phyloP scores from a whole-genome alignment of 2,329 filamentous ascomycete genomes.

The Colletotrichum gloeosporioides region DNA sequence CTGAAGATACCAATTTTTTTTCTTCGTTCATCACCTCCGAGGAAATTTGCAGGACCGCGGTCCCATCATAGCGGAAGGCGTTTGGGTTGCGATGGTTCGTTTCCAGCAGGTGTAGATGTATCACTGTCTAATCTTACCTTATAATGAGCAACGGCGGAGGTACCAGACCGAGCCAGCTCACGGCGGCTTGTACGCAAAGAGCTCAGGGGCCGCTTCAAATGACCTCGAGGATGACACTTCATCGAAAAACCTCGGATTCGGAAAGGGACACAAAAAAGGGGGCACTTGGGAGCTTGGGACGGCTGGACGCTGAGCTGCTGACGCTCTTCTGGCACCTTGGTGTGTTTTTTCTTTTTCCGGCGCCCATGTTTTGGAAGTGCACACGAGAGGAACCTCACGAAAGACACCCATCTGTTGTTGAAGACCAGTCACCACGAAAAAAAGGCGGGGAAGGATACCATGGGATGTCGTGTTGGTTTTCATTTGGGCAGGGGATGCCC shows the following conservation, averaged over 20 bases:
- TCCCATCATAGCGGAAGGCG: constrained; percentile 60
- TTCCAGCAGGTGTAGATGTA: constrained; percentile 55
- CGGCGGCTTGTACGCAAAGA: constrained; percentile 27
- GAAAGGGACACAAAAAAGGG: constrained; percentile 30
- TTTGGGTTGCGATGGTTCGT: constrained; percentile 54
- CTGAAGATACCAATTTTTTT: constrained; percentile 34
- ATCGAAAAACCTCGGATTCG: constrained; percentile 36
- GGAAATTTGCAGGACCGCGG: constrained; percentile 24
- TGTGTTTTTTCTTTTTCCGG: background rate
- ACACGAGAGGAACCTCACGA: background rate
- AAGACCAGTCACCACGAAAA: constrained; percentile 13
- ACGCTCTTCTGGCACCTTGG: constrained; percentile 11
- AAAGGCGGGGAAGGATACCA: constrained; percentile 19
- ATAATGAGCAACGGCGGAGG: constrained; percentile 34
- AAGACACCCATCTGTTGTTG: constrained; percentile 5
- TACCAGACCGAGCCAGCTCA: constrained; percentile 16
- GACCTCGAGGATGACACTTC: constrained; percentile 25
- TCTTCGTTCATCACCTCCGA: constrained; percentile 32
- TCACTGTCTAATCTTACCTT: constrained; percentile 55
- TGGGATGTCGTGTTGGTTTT: constrained; percentile 12
- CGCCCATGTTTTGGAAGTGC: background rate
- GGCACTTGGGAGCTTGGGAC: constrained; percentile 27
- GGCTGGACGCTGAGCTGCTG: constrained; percentile 21
- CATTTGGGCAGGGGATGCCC: constrained; percentile 5
- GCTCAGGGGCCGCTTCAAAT: constrained; percentile 13